These are phyloP conservation scores for Pseudogymnoascus sp. DNA, from an alignment of 2,329 filamentous ascomycete species.

Conservation along the genomic window DNA sequence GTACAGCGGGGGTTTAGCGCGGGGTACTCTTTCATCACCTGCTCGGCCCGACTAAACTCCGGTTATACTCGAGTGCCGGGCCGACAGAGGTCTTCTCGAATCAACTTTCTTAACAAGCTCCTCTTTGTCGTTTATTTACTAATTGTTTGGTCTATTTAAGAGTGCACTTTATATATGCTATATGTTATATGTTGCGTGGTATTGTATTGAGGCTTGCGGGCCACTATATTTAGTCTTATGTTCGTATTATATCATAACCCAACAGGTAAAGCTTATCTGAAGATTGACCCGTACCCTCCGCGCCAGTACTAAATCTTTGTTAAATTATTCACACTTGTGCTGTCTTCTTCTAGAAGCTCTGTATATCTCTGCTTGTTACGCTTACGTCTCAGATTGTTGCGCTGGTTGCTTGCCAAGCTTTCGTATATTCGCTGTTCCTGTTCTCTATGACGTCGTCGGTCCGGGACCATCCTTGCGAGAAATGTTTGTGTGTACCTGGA, in stretches of 20 bases:
- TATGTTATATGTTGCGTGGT: background rate
- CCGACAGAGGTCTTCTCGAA: background rate
- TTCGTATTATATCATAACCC: background rate
- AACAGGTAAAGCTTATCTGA: background rate
- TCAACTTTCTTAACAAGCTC: background rate
- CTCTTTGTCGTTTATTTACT: background rate
- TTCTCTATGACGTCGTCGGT: background rate
- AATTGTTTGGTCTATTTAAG: background rate
- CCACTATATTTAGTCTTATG: background rate
- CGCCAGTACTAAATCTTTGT: background rate
- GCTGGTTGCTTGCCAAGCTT: background rate
- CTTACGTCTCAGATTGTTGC: background rate
- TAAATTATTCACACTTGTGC: background rate
- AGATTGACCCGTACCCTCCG: background rate
- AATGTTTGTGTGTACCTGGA: background rate
- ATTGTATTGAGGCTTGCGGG: background rate
- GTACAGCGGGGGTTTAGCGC: background rate
- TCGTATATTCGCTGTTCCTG: background rate
- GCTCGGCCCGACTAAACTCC: background rate
- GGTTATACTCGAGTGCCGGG: background rate
- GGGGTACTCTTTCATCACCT: background rate
- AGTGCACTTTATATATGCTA: background rate
- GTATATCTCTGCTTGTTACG: background rate
- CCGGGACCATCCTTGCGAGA: background rate
- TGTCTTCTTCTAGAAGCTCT: background rate